These are phyloP conservation scores for Elsinoe arachidis DNA, from an alignment of 2,329 filamentous ascomycete species.

Conservation along the genomic window DNA sequence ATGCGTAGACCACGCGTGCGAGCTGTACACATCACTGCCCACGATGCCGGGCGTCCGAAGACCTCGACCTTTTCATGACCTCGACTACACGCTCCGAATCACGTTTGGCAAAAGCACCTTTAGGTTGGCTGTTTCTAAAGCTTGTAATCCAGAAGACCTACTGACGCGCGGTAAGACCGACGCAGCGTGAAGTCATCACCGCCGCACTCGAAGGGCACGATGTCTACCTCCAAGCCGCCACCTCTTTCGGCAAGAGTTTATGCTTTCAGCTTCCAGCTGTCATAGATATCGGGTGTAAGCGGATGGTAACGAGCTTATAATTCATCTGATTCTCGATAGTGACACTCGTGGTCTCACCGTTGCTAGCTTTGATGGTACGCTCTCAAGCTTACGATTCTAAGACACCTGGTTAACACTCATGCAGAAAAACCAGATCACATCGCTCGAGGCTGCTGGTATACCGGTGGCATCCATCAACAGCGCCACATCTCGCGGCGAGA, in stretches of 20 bases:
- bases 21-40: neutral
- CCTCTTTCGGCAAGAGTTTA: slow-evolving; percentile 84
- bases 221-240: slow-evolving; percentile 87
- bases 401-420: neutral
- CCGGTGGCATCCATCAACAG: slow-evolving; percentile 81
- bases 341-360: slow-evolving; percentile 81
- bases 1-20: neutral
- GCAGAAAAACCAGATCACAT: slow-evolving; percentile 84
- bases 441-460: slow-evolving; percentile 64
- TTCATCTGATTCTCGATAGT: slow-evolving; percentile 41
- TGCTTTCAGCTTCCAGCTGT: slow-evolving; percentile 90
- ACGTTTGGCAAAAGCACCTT: slow-evolving; percentile 29
- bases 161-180: slow-evolving; percentile 46
- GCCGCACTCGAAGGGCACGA: slow-evolving; percentile 75
- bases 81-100: slow-evolving; percentile 30
- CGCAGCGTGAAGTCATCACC: slow-evolving; percentile 79
- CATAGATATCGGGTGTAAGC: slow-evolving; percentile 73
- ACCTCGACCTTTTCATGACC: slow-evolving; percentile 23
- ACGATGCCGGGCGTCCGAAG: slow-evolving; percentile 23
- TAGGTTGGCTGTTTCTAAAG: slow-evolving; percentile 19
- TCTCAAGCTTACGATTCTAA: slow-evolving; percentile 1
- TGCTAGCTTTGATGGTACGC: slow-evolving; percentile 77
- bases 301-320: neutral
- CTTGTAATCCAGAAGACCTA: neutral
- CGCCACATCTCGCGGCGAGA: slow-evolving; percentile 59